phyloP scores from a whole-genome alignment of 441 rosid species.

The Dalechampia spathulata region DNA sequence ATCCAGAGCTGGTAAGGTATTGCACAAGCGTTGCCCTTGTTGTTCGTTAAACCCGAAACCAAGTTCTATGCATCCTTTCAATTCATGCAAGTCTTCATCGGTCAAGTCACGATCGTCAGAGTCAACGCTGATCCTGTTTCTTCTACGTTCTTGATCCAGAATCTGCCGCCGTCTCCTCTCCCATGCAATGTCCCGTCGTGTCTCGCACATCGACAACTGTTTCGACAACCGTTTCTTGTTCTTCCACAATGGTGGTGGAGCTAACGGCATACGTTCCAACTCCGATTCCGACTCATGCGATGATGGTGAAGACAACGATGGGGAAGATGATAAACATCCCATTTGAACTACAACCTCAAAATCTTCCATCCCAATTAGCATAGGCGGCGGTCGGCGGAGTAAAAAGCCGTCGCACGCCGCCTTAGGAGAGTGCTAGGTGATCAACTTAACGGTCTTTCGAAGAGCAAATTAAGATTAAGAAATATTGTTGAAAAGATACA shows the following conservation, averaged over 20 bases:
- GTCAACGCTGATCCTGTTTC: slow-evolving; percentile 18
- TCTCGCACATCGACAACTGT: slow-evolving; percentile 83
- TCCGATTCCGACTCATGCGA: slow-evolving; percentile 46
- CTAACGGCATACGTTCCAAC: slow-evolving; percentile 44
- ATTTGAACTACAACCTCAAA: not conserved
- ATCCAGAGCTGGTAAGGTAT: slow-evolving; percentile 89
- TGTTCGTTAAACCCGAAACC: slow-evolving; percentile 91
- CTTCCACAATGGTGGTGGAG: slow-evolving; percentile 34
- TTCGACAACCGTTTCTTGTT: slow-evolving; percentile 56
- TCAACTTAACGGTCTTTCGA: too few relatives aligned
- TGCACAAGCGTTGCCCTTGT: slow-evolving; percentile 59
- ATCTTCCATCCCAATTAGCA: not conserved
- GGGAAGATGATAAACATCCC: not conserved
- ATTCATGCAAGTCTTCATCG: slow-evolving; percentile 80
- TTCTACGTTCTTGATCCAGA: slow-evolving; percentile 34
- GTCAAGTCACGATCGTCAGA: slow-evolving; percentile 40
- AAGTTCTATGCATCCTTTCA: slow-evolving; percentile 92
- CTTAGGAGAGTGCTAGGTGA: too few relatives aligned
- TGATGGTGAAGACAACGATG: slow-evolving; percentile 3
- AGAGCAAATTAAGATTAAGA: too few relatives aligned
- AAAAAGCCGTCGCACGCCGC: too few relatives aligned
- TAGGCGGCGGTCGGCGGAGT: too few relatives aligned
- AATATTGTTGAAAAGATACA: too few relatives aligned
- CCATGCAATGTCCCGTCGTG: slow-evolving; percentile 66
- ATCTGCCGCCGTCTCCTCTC: slow-evolving; percentile 77